Base-by-base conservation (phyloP, 305 asterid genomes). In the Euphrasia arctica region DNA sequence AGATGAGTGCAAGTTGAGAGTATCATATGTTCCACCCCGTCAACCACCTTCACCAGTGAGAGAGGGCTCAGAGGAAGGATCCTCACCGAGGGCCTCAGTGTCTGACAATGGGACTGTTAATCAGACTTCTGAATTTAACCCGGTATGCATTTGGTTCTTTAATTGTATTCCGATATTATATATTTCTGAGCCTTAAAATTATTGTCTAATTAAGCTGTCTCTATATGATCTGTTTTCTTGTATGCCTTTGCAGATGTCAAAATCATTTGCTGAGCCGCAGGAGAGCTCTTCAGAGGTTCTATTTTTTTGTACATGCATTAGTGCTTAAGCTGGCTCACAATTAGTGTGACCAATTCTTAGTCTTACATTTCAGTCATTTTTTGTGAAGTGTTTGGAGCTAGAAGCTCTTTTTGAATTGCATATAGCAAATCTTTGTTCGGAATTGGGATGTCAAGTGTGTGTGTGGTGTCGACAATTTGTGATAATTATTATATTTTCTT, bases 1-100 rank as follows among this genome's bases (percentile, higher is more conserved):
- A 50, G 93, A 87, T 58, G 95, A 87, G 64, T 77, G 84, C 87
- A 87, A 83, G 76, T 72, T 87, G 79, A 87, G 78, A 83, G 95
- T 87, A 29, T 63, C 66, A 34, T 87, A 85, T 75, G 88, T 85
- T 65, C 72, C 87, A 6, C 90, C 95, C 43, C 85, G 72, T 29
- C 86, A 64, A 70, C 80, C 89, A 9, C 86, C 84, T 69, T 87
- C 92, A n/a, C 93, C 90, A 4, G 95, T 85, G 67, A 70, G 78
- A 67, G 95, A 83, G 69, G 93, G 82, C 43, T 83, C 87, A 2
- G 90, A 81, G 69, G 95, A 87, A 78, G 90, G 86, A 36, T 79
- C 88, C 58, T 85, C 92, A 0, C 84, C 93, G 3, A 79, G 87
- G 79, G 84, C 82, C 48, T 79, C 88, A 11, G 71, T 83, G 15